Conservation (phyloP, 140 eudicot genomes). For the Senecio squalidus region DNA sequence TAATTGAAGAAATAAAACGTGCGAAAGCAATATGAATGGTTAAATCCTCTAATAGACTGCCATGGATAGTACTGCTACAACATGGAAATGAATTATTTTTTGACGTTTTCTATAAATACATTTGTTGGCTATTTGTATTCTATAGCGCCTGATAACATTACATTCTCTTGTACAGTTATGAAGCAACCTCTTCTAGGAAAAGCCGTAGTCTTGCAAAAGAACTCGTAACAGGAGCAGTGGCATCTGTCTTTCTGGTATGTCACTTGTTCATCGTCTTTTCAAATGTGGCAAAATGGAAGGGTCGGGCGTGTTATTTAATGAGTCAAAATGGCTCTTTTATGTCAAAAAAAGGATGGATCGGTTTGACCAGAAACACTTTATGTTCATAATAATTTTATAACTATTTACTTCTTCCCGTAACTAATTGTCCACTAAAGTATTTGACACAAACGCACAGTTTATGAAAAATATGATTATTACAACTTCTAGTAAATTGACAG, state of each 20-base stretch:
- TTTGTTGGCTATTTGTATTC: neutral
- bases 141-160: neutral
- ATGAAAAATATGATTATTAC: no score
- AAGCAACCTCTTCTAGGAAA: constrained; percentile 84
- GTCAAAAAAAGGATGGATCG: neutral
- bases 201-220: constrained; percentile 84
- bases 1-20: neutral
- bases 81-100: neutral
- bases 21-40: neutral
- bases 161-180: constrained; percentile 61
- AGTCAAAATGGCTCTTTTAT: neutral
- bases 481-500: no score
- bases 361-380: neutral
- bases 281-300: neutral
- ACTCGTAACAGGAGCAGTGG: constrained; percentile 79
- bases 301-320: neutral
- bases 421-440: no score
- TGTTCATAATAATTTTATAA: no score
- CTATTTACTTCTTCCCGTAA: no score
- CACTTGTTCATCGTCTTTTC: neutral
- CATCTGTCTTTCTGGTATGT: constrained; percentile 90
- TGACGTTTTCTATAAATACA: neutral
- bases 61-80: neutral
- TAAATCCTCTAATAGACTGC: neutral
- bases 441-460: no score